Base-by-base conservation (phyloP, 1,284 basidiomycete genomes). In the Fereydounia khargensis region DNA sequence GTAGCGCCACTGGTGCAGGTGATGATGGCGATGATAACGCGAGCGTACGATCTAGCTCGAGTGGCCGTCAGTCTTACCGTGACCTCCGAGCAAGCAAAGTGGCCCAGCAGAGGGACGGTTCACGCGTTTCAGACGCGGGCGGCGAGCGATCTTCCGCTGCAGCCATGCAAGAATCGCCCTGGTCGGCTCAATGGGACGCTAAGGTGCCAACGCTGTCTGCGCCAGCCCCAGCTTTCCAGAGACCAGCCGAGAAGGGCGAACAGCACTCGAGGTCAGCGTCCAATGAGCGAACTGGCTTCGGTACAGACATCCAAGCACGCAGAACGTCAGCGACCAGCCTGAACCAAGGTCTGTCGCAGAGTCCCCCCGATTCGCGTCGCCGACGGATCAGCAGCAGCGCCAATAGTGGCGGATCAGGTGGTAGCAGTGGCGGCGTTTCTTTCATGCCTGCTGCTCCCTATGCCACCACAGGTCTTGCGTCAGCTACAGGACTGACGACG, bases 381-480 rank as follows among this genome's bases (percentile, higher is more conserved):
- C n/a, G n/a, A n/a, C n/a, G n/a, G n/a, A n/a, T n/a, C n/a, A n/a
- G n/a, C n/a, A n/a, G n/a, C n/a, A n/a, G n/a, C n/a, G n/a, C n/a
- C n/a, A n/a, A n/a, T n/a, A n/a, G n/a, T n/a, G n/a, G n/a, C n/a
- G n/a, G n/a, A n/a, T 52, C 58, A 27, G 47, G 34, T 14, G 57
- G 43, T 6, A 37, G 46, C 33, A 38, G 40, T 37, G 33, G 42
- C 18, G 53, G 47, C 27, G 53, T 51, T 2, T 54, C 54, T 11
- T 62, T 62, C 38, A 58, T 62, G 14, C 59, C 59, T 5, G 46
- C 59, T 1, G 59, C 59, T 1, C 49, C 59, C 1, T 37, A 50
- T 22, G 43, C 54, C 3, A 62, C 59, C 11, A 62, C 42, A 1
- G 35, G 44, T 19, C 43, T 62, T 3, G 50, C 46, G 2, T 47